phyloP scores from a whole-genome alignment of 164 flowering plant species.

The Hamamelis virginiana region DNA sequence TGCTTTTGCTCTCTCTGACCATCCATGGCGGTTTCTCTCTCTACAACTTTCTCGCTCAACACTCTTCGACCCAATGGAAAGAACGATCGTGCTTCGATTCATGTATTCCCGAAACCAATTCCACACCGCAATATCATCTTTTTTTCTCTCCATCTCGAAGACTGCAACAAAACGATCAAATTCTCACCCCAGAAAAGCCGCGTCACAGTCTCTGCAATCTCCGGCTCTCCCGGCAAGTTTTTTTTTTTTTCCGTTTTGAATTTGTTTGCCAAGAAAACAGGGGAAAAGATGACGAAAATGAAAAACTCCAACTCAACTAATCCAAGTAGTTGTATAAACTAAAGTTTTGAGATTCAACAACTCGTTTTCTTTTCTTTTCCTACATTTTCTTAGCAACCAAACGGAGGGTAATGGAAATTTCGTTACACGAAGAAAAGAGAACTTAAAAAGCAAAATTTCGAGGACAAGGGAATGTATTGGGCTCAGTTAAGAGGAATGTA shows the following conservation, averaged over 20 bases:
- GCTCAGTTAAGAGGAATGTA: too few species aligned
- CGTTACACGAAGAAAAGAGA: too few species aligned
- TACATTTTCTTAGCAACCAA: too few species aligned
- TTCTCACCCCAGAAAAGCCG: constrained; percentile 10
- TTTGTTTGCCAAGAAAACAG: not conserved
- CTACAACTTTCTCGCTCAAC: constrained; percentile 2
- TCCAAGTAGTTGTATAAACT: not conserved
- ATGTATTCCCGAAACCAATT: not conserved
- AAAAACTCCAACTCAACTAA: not conserved
- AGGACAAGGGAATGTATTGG: too few species aligned
- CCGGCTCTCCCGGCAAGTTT: constrained; percentile 44
- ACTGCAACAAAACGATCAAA: constrained; percentile 1
- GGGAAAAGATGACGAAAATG: not conserved
- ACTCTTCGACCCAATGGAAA: constrained; percentile 4
- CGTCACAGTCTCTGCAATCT: constrained; percentile 27
- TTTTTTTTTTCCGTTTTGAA: not conserved
- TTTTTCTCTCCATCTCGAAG: not conserved
- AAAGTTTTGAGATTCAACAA: too few species aligned
- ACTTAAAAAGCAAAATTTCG: too few species aligned
- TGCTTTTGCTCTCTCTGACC: not conserved
- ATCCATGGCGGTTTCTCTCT: constrained; percentile 33
- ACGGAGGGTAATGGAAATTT: too few species aligned
- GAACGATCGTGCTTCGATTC: constrained; percentile 5
- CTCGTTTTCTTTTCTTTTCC: too few species aligned
- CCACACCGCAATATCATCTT: not conserved